Conservation (phyloP, 139 green algal genomes). For the Yamagishiella unicocca region DNA sequence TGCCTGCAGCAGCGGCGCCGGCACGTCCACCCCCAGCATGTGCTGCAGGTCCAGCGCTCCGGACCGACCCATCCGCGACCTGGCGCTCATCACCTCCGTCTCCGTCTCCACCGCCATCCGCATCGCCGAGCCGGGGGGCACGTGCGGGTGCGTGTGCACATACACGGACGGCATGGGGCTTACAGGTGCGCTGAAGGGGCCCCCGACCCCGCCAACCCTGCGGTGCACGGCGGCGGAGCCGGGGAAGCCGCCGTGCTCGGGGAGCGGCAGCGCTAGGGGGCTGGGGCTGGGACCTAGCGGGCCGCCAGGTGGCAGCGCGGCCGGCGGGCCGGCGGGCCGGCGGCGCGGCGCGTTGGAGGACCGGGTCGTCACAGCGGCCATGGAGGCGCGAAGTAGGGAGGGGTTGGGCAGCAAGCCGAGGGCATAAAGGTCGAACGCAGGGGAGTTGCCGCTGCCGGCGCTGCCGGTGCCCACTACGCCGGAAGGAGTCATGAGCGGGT, state of each 20-base stretch:
- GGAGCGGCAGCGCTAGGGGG: not conserved
- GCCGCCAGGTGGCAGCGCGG: not conserved
- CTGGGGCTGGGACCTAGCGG: not conserved
- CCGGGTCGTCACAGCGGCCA: not conserved
- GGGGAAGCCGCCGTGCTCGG: not conserved
- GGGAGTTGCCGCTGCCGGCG: not conserved
- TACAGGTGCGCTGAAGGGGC: not conserved
- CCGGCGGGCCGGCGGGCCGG: not conserved
- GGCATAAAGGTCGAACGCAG: not conserved
- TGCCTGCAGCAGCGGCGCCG: constrained; percentile 17
- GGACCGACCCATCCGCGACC: not conserved
- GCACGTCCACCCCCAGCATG: constrained; percentile 39
- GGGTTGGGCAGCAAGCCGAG: constrained; percentile 37
- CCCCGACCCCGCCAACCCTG: not conserved
- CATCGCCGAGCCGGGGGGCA: not conserved
- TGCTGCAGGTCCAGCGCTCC: constrained; percentile 33
- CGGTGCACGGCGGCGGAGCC: not conserved
- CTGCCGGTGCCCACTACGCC: not conserved
- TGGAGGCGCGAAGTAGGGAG: not conserved
- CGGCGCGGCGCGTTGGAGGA: not conserved
- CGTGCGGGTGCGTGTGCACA: not conserved
- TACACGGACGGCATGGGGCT: not conserved
- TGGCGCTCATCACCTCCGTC: not conserved
- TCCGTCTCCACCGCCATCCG: not conserved
- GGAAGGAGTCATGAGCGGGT: not conserved